A percentile compares a stretch with the other conserved stretches of the same genome.
Evolutionary conservation across 148 eudicot genomes (phyloP).

Genomic region (Diospyros lotus): DNA sequence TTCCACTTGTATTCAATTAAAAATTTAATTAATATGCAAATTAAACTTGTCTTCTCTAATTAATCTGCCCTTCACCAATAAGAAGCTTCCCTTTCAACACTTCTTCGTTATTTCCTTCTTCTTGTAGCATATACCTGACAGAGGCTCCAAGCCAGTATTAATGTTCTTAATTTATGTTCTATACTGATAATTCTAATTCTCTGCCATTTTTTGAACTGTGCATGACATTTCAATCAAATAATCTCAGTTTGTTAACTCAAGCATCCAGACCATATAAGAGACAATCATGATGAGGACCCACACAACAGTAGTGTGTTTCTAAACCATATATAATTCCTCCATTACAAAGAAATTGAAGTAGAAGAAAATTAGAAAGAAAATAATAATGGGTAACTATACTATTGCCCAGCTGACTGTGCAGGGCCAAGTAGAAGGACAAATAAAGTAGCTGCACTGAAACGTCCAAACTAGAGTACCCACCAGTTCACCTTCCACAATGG

Average conservation of each 20-base stretch:
- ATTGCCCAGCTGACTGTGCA: too few species aligned
- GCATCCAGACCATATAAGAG: neutral
- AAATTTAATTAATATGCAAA: neutral
- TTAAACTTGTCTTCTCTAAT: neutral
- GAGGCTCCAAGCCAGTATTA: neutral
- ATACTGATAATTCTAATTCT: neutral
- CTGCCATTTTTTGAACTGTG: neutral
- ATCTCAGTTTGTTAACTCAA: too few species aligned
- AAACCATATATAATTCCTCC: neutral
- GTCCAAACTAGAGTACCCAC: constrained; percentile 28
- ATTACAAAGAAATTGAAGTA: neutral
- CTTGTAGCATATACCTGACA: neutral
- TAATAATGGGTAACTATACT: too few species aligned
- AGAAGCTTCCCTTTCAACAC: neutral
- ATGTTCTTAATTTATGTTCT: neutral
- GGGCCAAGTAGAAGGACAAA: constrained; percentile 3
- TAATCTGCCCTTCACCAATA: neutral
- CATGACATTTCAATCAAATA: too few species aligned
- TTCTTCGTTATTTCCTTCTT: neutral
- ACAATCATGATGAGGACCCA: neutral
- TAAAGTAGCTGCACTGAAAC: constrained; percentile 27
- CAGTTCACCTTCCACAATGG: constrained; percentile 19
- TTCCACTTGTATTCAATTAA: too few species aligned
- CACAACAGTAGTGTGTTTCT: neutral
- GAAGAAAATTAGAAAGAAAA: neutral